phyloP scores from a whole-genome alignment of 106 monocot species.

The Apostasia shenzhenica region DNA sequence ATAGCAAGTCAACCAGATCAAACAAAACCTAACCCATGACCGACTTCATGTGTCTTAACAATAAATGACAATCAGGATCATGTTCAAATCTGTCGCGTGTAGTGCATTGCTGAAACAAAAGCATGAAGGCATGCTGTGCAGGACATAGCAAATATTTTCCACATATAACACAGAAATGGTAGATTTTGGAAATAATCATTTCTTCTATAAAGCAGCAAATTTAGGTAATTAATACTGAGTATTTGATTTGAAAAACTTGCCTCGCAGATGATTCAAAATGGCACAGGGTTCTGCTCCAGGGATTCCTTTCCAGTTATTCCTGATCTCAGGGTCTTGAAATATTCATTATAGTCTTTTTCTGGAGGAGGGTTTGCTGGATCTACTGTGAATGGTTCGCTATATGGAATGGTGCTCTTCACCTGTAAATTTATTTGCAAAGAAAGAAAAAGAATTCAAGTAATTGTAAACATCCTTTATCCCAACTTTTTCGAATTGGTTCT shows the following conservation, averaged over 20 bases:
- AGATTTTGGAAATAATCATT: background rate
- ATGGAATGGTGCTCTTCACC: conserved; percentile 89
- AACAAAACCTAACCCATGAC: no score
- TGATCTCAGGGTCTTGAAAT: conserved; percentile 59
- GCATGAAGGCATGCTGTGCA: no score
- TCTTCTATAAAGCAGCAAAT: no score
- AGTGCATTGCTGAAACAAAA: no score
- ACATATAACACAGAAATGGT: background rate
- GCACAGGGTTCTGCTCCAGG: conserved; percentile 39
- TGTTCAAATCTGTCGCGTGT: no score
- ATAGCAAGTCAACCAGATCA: no score
- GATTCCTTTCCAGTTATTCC: conserved; percentile 93
- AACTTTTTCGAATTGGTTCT: background rate
- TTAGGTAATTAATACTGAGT: no score
- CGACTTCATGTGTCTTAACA: no score
- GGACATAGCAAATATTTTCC: background rate
- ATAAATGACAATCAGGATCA: no score
- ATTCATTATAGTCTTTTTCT: conserved; percentile 67
- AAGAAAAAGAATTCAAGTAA: conserved; percentile 1
- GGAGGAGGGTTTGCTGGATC: conserved; percentile 81
- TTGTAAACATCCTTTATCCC: background rate
- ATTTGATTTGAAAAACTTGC: background rate
- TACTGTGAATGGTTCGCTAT: conserved; percentile 68
- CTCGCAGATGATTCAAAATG: conserved; percentile 17
- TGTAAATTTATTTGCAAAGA: conserved; percentile 8